Percentiles rank a stretch among this genome's conserved stretches.
These are phyloP conservation scores for Xylaria digitata DNA, from an alignment of 2,329 filamentous ascomycete genomes.

Conservation along the genomic window DNA sequence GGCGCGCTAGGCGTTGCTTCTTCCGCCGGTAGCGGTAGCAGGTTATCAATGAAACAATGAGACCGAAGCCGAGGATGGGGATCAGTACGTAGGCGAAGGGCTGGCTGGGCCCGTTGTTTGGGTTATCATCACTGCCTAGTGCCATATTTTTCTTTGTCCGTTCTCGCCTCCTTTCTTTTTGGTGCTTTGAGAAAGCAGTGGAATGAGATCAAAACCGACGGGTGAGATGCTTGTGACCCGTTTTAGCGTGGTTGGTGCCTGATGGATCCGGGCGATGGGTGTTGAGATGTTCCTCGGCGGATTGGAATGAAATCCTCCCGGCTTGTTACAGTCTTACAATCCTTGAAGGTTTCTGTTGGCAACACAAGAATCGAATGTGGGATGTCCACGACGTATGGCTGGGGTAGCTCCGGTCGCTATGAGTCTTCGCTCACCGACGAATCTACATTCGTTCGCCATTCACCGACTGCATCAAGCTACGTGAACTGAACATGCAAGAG, in stretches of 20 bases:
- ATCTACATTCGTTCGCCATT: constrained; percentile 15
- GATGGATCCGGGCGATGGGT: not conserved
- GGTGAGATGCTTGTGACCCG: not conserved
- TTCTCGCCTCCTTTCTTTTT: not conserved
- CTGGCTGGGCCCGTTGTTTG: constrained; percentile 22
- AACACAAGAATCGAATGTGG: not conserved
- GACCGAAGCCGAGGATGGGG: constrained; percentile 45
- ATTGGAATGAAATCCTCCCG: not conserved
- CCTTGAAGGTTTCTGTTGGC: not conserved
- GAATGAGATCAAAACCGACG: not conserved
- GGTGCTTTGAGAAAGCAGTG: not conserved
- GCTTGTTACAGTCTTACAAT: not conserved
- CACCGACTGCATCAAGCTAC: not conserved
- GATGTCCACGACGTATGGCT: constrained; percentile 9
- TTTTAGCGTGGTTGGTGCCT: not conserved
- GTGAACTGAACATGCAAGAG: not conserved
- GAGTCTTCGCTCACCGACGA: constrained; percentile 26
- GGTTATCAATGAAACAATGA: constrained; percentile 40
- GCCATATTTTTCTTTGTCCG: constrained; percentile 16
- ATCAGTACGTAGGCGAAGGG: constrained; percentile 47
- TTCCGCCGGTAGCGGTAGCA: constrained; percentile 45
- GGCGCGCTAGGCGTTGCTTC: constrained; percentile 39
- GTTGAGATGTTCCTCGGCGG: constrained; percentile 7
- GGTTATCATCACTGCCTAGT: constrained; percentile 13
- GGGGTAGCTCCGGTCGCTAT: not conserved